Base-by-base conservation (phyloP, 352 stramenopile species). In the Detonula confervacea region DNA sequence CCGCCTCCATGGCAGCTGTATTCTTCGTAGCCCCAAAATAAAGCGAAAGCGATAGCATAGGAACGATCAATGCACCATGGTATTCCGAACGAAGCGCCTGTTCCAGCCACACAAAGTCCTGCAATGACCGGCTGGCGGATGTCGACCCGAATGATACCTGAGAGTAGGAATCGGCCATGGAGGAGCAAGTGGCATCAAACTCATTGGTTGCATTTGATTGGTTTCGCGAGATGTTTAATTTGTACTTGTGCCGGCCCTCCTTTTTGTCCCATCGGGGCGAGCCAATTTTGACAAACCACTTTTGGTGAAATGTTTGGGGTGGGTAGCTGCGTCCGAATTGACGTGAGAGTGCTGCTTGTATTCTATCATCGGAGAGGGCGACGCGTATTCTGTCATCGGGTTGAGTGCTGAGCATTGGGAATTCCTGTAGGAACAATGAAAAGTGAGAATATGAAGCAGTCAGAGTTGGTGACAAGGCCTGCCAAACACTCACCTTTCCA, bases 51-150 rank as follows among this genome's bases (percentile, higher is more conserved):
- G 62, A 81, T 18, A 93, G 47, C 33, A 83, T 64, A 8, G 88
- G n/a, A n/a, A n/a, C n/a, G n/a, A n/a, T n/a, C n/a, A n/a, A n/a
- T n/a, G n/a, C n/a, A n/a, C n/a, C n/a, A n/a, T n/a, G n/a, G n/a
- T n/a, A n/a, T n/a, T n/a, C n/a, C n/a, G 88, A 12, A 30, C 77
- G 63, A 20, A 93, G 68, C 18, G 84, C 76, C 54, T 86, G 49
- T 81, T 93, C 85, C 1, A 93, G 59, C 88, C 88, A 93, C 46
- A 81, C 44, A 82, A 93, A 92, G 69, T 93, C 84, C 9, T 82
- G 59, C 51, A 92, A 72, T 1, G 81, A 85, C 62, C 88, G 52
- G 24, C 62, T 83, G 9, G 81, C 81, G 42, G 81, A 77, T 33
- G 68, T 74, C 24, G 68, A 83, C 37, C 66, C 74, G 56, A 87